Conservation (phyloP, 352 stramenopile genomes). For the Phytophthora tubulina region DNA sequence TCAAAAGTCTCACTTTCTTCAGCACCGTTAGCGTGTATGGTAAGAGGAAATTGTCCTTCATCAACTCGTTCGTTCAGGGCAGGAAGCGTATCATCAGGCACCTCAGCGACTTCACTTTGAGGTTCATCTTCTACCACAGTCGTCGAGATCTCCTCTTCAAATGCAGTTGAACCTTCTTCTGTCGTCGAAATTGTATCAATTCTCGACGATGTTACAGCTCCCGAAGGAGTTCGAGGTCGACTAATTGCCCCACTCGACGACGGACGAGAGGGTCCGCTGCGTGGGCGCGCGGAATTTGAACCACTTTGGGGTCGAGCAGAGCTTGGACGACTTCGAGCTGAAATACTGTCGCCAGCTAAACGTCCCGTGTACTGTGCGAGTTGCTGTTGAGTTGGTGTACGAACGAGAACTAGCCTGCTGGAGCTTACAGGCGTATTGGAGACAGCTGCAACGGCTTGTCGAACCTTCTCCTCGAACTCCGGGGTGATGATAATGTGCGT, state of each 20-base stretch:
- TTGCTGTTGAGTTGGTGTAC: slow-evolving; percentile 46
- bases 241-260: slow-evolving; percentile 20
- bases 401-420: slow-evolving; percentile 54
- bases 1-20: neutral
- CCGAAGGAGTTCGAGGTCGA: slow-evolving; percentile 23
- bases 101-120: neutral
- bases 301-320: slow-evolving; percentile 6
- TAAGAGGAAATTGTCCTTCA: neutral
- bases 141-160: slow-evolving; percentile 2
- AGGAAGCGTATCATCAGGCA: neutral
- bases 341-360: neutral
- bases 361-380: slow-evolving; percentile 16
- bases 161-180: neutral
- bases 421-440: slow-evolving; percentile 58
- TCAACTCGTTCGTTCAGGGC: neutral
- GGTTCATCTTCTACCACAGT: neutral
- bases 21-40: neutral
- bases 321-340: slow-evolving; percentile 13
- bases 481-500: slow-evolving; percentile 39
- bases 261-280: slow-evolving; percentile 27
- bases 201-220: slow-evolving; percentile 15
- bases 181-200: neutral
- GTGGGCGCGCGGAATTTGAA: slow-evolving; percentile 5
- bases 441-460: slow-evolving; percentile 53
- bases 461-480: slow-evolving; percentile 67